phyloP scores from a whole-genome alignment of 208 protist genomes.

The Phytomonas francai region DNA sequence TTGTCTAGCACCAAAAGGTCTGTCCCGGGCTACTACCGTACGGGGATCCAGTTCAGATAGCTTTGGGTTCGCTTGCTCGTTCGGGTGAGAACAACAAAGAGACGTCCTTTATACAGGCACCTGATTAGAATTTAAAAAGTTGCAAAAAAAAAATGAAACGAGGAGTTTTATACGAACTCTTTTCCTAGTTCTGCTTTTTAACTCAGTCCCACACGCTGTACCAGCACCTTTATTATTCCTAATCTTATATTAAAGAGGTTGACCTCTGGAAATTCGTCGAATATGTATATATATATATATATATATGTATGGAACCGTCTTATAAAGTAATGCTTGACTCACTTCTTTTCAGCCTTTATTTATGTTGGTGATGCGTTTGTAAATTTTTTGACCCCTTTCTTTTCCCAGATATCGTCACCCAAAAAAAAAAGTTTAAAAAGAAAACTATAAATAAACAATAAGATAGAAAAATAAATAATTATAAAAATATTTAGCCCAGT shows the following conservation, averaged over 20 bases:
- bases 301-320: background rate
- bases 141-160: background rate
- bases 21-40: background rate
- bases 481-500: background rate
- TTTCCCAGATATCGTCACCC: slow-evolving; percentile 4
- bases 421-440: slow-evolving; percentile 3
- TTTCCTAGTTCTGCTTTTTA: background rate
- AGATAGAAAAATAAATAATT: slow-evolving; percentile 1
- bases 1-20: background rate
- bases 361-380: slow-evolving; percentile 1
- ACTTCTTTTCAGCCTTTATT: background rate
- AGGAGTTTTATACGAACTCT: background rate
- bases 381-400: background rate
- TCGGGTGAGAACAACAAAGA: background rate
- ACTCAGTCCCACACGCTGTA: background rate
- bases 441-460: slow-evolving; percentile 10
- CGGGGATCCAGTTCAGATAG: background rate
- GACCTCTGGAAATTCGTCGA: background rate
- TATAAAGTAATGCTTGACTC: background rate
- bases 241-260: background rate
- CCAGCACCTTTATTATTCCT: background rate
- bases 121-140: background rate
- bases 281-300: too few species aligned
- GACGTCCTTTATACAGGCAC: background rate
- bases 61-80: background rate